Evolutionary conservation across 106 monocot genomes (phyloP), one percentile per base, ranked within the genome.

Genomic region (Narthecium ossifragum): DNA sequence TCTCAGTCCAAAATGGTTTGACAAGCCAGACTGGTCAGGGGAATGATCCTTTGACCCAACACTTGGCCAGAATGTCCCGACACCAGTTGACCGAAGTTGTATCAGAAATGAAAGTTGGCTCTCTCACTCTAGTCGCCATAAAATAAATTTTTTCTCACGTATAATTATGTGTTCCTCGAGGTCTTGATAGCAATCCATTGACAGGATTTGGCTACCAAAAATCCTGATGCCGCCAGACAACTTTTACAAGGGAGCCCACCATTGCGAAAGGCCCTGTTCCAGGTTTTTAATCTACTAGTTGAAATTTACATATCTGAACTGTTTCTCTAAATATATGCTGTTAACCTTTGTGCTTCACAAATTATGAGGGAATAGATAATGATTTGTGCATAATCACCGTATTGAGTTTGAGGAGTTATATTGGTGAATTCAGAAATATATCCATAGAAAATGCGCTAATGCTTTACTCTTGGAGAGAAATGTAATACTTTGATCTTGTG

Each of bases 181-280:
- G 33, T 67, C 31, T 40, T 39, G 18, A 51, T 20, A 23, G 58
- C 63, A 28, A 49, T 48, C 62, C 63, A 22, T 47, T 67, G 40
- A 25, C 69, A 96, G 96, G 66, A 62, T 33, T 51, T 96, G 40
- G 65, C 75, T 49, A 68, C 76, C 49, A 85, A 81, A 66, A 75
- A 84, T 51, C 78, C 73, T 52, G 33, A 60, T 23, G 38, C 76
- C 8, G 78, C 86, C 41, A 64, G 53, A 31, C 83, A 81, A 43
- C 68, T 90, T 2, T 34, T 87, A 55, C 80, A 87, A 69, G 55
- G 58, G 12, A 68, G 38, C 73, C 61, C 81, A 37, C 83, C 78
- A 27, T 64, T 98, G 28, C 49, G 67, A 21, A 98, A 83, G 70
- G 90, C 90, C 59, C 71, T 98, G 34, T 98, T 98, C 67, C 90